Percentiles rank a stretch among this genome's conserved stretches.
phyloP scores from a whole-genome alignment of 1,284 basidiomycete species.

The Marasmius tenuissimus region DNA sequence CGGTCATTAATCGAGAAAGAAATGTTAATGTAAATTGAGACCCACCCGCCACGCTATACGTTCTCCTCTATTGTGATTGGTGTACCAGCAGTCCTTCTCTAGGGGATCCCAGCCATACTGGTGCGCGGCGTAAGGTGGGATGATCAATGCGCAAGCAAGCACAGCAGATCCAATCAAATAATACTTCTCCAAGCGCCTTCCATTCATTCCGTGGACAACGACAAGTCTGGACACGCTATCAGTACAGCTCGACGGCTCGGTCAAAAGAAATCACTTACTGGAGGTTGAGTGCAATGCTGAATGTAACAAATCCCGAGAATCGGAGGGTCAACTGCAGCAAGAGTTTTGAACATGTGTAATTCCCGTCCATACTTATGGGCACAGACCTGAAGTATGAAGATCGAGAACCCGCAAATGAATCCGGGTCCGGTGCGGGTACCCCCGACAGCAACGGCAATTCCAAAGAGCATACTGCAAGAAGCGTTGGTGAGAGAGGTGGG shows the following conservation, averaged over 20 bases:
- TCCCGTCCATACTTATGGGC: not conserved
- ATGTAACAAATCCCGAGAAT: slow-evolving; percentile 18
- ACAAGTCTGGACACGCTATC: slow-evolving; percentile 6
- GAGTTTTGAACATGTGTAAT: not conserved
- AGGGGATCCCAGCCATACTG: slow-evolving; percentile 16
- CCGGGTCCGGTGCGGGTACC: slow-evolving; percentile 13
- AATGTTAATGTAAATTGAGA: not conserved
- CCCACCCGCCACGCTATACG: slow-evolving; percentile 13
- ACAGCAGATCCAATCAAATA: slow-evolving; percentile 7
- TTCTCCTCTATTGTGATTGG: not conserved
- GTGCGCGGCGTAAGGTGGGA: slow-evolving; percentile 11
- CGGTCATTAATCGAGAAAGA: not conserved
- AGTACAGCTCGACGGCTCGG: not conserved
- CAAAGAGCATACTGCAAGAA: slow-evolving; percentile 18
- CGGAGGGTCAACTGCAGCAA: slow-evolving; percentile 14
- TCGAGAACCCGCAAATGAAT: slow-evolving; percentile 15
- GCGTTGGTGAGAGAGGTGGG: slow-evolving; percentile 1
- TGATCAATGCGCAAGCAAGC: not conserved
- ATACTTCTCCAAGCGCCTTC: slow-evolving; percentile 13
- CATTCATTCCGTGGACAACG: slow-evolving; percentile 13
- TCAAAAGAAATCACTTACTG: slow-evolving; percentile 1
- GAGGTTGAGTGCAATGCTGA: slow-evolving; percentile 13
- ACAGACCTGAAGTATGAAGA: slow-evolving; percentile 16
- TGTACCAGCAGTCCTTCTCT: slow-evolving; percentile 13
- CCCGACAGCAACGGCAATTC: slow-evolving; percentile 16